Evolutionary conservation across 495 filamentous ascomycete species (phyloP).

Genomic region (Neohortaea acidophila): DNA sequence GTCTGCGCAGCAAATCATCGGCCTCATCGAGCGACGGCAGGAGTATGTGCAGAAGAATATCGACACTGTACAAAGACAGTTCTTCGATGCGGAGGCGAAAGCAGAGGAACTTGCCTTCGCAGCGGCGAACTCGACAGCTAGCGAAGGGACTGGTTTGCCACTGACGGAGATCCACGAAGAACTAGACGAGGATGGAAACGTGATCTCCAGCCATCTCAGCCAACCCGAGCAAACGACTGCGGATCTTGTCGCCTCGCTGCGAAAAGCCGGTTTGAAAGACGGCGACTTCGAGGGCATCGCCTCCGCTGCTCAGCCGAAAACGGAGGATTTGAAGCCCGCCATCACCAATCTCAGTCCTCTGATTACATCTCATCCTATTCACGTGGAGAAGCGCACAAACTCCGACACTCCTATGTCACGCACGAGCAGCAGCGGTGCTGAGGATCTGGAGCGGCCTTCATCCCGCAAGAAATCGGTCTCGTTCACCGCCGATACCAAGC

Average conservation of each 20-base stretch:
- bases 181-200: slow-evolving; percentile 80
- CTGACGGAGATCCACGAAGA: slow-evolving; percentile 82
- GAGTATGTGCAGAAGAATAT: slow-evolving; percentile 83
- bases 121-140: slow-evolving; percentile 1
- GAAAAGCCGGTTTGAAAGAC: slow-evolving; percentile 52
- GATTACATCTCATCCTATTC: not conserved
- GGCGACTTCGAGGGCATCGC: slow-evolving; percentile 22
- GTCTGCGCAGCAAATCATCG: slow-evolving; percentile 40
- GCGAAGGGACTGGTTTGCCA: slow-evolving; percentile 36
- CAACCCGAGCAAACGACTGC: slow-evolving; percentile 43
- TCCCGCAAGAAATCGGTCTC: slow-evolving; percentile 25
- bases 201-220: slow-evolving; percentile 47
- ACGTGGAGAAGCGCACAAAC: not conserved
- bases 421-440: not conserved
- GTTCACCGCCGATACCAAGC: slow-evolving; percentile 44
- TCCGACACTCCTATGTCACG: not conserved
- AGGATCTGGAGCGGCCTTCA: slow-evolving; percentile 6
- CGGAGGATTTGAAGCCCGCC: slow-evolving; percentile 6
- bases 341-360: slow-evolving; percentile 12
- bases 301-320: slow-evolving; percentile 1
- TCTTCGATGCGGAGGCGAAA: slow-evolving; percentile 53
- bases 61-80: slow-evolving; percentile 47
- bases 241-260: slow-evolving; percentile 48
- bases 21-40: slow-evolving; percentile 56
- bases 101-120: slow-evolving; percentile 34